Conservation (phyloP, 306 rosid species). For the Abrus pulchellus region DNA sequence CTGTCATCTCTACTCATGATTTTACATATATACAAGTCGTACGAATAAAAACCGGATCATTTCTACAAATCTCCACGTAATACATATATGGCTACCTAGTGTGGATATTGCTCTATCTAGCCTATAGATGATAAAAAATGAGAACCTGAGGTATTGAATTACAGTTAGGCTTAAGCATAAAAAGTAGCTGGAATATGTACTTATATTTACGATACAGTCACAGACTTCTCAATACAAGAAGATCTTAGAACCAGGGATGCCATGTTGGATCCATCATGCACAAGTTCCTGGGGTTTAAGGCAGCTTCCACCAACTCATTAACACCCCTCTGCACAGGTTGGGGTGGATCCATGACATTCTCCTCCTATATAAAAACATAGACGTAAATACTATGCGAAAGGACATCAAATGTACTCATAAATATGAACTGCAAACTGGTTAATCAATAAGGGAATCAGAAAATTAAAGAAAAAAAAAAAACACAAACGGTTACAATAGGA, state of each 20-base stretch:
- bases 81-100: neutral
- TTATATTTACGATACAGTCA: conserved; percentile 33
- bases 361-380: conserved; percentile 68
- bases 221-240: conserved; percentile 18
- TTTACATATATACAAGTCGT: no score
- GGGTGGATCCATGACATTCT: conserved; percentile 87
- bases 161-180: conserved; percentile 25
- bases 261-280: conserved; percentile 99
- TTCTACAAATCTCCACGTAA: no score
- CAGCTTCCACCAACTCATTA: conserved; percentile 94
- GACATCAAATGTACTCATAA: neutral
- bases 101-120: neutral
- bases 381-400: conserved; percentile 6
- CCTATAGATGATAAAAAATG: neutral
- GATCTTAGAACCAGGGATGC: conserved; percentile 94
- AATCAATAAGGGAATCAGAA: neutral
- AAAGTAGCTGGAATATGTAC: conserved; percentile 39
- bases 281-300: conserved; percentile 89
- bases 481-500: neutral
- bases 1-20: no score
- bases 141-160: conserved; percentile 6
- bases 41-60: no score
- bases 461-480: neutral
- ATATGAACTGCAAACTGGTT: conserved; percentile 22
- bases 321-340: conserved; percentile 96